A percentile compares a stretch with the other conserved stretches of the same genome.
Evolutionary conservation across 2,329 filamentous ascomycete species (phyloP).

Genomic region (Penicillium sp.): DNA sequence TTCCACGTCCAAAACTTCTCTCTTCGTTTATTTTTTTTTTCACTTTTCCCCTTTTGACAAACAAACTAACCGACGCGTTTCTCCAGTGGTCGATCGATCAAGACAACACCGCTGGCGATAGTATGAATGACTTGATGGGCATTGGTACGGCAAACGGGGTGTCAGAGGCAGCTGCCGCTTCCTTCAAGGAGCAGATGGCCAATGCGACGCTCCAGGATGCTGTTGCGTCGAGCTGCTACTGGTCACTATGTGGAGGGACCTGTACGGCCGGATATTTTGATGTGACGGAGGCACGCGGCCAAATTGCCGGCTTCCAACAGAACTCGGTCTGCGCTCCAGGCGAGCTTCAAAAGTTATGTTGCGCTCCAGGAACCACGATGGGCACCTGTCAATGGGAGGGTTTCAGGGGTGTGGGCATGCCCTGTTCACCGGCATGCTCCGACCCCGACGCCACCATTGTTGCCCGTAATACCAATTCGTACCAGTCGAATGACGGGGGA

Average conservation of each 20-base stretch:
- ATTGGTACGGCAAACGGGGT: constrained; percentile 2
- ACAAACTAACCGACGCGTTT: background rate
- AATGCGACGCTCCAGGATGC: constrained; percentile 1
- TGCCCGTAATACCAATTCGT: constrained; percentile 2
- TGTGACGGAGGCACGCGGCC: constrained; percentile 1
- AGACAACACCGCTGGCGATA: constrained; percentile 3
- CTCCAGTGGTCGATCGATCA: constrained; percentile 1
- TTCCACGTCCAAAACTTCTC: too few relatives aligned
- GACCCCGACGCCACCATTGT: background rate
- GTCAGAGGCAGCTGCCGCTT: background rate
- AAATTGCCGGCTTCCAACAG: constrained; percentile 1
- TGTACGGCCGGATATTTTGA: constrained; percentile 1
- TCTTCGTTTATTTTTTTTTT: background rate
- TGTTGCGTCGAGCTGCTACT: constrained; percentile 2
- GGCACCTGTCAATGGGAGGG: constrained; percentile 3
- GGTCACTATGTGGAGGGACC: constrained; percentile 1
- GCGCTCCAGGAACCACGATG: constrained; percentile 2
- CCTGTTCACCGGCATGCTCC: constrained; percentile 1
- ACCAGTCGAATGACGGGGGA: background rate
- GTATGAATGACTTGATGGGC: constrained; percentile 2
- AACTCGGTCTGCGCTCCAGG: background rate
- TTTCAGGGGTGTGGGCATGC: constrained; percentile 1
- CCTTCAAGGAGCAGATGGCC: background rate
- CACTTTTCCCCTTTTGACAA: background rate
- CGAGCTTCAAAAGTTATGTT: background rate